Evolutionary conservation across 768 basidiomycete species (phyloP).

Genomic region (Pilatotrama ljubarskyi): DNA sequence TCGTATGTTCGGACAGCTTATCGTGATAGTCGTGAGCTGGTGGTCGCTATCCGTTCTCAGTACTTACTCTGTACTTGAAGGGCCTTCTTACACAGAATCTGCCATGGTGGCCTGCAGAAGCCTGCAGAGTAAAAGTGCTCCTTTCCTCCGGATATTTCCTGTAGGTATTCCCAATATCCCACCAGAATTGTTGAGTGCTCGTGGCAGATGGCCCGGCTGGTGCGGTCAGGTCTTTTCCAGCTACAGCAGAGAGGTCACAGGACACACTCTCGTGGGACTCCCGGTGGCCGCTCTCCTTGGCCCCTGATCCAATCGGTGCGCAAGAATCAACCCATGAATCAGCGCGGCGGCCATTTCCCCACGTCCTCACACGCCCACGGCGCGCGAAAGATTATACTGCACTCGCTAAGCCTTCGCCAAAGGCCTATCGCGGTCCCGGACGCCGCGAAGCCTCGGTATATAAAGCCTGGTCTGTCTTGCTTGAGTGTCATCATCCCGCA

Average conservation of each 20-base stretch:
- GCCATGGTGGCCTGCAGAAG: too few relatives aligned
- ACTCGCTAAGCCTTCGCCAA: neutral
- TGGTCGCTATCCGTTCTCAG: too few relatives aligned
- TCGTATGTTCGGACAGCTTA: too few relatives aligned
- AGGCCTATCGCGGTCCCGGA: constrained; percentile 4
- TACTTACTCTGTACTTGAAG: too few relatives aligned
- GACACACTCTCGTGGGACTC: constrained; percentile 12
- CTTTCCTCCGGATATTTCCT: too few relatives aligned
- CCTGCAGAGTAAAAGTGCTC: too few relatives aligned
- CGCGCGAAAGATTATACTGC: constrained; percentile 10
- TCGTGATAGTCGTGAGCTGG: too few relatives aligned
- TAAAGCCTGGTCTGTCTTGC: neutral
- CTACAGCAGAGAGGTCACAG: constrained; percentile 10
- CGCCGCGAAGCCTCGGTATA: constrained; percentile 7
- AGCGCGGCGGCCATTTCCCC: constrained; percentile 15
- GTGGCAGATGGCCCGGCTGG: too few relatives aligned
- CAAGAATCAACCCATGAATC: constrained; percentile 6
- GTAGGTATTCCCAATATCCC: too few relatives aligned
- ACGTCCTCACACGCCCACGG: constrained; percentile 13
- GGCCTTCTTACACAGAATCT: too few relatives aligned
- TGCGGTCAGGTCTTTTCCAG: constrained; percentile 12
- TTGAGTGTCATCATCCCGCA: neutral
- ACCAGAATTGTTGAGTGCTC: too few relatives aligned
- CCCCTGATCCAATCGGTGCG: constrained; percentile 13
- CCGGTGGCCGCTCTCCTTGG: neutral